A percentile compares a stretch with the other conserved stretches of the same genome.
These are phyloP conservation scores for Fusarium abutilonis DNA, from an alignment of 2,329 filamentous ascomycete species.

Conservation along the genomic window DNA sequence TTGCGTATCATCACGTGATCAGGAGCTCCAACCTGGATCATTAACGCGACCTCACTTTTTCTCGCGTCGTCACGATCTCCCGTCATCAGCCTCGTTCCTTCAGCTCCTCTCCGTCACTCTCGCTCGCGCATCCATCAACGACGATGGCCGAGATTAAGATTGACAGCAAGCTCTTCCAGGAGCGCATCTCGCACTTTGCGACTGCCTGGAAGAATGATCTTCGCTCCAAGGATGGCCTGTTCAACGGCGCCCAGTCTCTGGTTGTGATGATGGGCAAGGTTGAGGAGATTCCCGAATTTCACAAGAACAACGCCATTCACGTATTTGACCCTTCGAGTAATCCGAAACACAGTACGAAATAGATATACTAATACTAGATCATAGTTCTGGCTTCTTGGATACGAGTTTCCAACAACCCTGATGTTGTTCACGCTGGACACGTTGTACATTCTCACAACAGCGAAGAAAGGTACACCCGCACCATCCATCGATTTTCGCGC, in stretches of 20 bases:
- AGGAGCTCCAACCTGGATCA: conserved; percentile 45
- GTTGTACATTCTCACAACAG: conserved; percentile 92
- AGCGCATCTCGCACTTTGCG: conserved; percentile 86
- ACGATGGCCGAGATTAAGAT: conserved; percentile 88
- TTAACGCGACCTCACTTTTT: conserved; percentile 57
- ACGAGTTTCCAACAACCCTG: conserved; percentile 96
- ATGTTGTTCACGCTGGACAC: conserved; percentile 90
- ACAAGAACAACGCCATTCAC: conserved; percentile 97
- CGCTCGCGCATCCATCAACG: conserved; percentile 50
- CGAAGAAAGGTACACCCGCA: conserved; percentile 84
- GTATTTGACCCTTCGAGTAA: conserved; percentile 61
- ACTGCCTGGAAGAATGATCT: conserved; percentile 97
- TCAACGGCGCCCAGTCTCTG: conserved; percentile 87
- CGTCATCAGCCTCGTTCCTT: conserved; percentile 40
- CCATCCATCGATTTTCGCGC: neutral
- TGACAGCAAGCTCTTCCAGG: conserved; percentile 92
- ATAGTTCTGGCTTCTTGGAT: conserved; percentile 97
- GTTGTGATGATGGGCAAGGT: conserved; percentile 94
- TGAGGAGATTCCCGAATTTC: conserved; percentile 84
- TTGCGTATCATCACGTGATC: conserved; percentile 50
- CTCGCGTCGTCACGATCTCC: conserved; percentile 50
- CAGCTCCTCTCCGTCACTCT: conserved; percentile 39
- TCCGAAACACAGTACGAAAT: conserved; percentile 1
- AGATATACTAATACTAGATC: conserved; percentile 32
- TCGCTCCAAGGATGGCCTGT: conserved; percentile 83